Percentiles rank a stretch among this genome's conserved stretches.
phyloP scores from a whole-genome alignment of 2,329 filamentous ascomycete species.

The Harringtonia lauricola region DNA sequence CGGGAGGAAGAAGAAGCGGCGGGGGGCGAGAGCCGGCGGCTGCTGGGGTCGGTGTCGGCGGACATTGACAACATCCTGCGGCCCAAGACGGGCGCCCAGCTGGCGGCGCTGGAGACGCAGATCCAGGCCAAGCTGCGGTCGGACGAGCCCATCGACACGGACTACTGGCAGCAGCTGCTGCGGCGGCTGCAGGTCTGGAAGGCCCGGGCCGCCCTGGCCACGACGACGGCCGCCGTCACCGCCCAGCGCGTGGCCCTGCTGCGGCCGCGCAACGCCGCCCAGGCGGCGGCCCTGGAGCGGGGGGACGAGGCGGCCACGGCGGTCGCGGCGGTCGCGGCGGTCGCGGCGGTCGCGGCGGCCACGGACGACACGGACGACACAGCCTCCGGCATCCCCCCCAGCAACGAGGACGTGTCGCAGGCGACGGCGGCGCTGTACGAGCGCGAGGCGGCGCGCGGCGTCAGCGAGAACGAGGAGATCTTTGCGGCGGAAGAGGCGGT shows the following conservation, averaged over 20 bases:
- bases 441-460: slow-evolving; percentile 79
- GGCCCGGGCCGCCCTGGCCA: slow-evolving; percentile 72
- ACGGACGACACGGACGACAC: background rate
- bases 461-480: slow-evolving; percentile 91
- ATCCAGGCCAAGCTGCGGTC: slow-evolving; percentile 78
- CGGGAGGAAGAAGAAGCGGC: slow-evolving; percentile 19
- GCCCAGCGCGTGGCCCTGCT: slow-evolving; percentile 57
- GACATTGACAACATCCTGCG: slow-evolving; percentile 82
- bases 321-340: background rate
- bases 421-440: slow-evolving; percentile 85
- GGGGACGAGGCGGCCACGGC: slow-evolving; percentile 15
- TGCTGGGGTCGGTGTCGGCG: slow-evolving; percentile 70
- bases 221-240: slow-evolving; percentile 66
- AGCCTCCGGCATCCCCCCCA: slow-evolving; percentile 35
- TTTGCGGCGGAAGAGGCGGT: slow-evolving; percentile 85
- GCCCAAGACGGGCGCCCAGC: slow-evolving; percentile 75
- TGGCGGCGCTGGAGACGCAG: slow-evolving; percentile 79
- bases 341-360: background rate
- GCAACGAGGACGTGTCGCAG: slow-evolving; percentile 73
- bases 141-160: slow-evolving; percentile 85
- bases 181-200: slow-evolving; percentile 82
- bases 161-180: slow-evolving; percentile 94
- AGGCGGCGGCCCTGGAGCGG: slow-evolving; percentile 38
- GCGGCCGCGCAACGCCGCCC: slow-evolving; percentile 54
- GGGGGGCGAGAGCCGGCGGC: slow-evolving; percentile 47